Conservation (phyloP, 148 eudicot species). For the Rhododendron ferrugineum region DNA sequence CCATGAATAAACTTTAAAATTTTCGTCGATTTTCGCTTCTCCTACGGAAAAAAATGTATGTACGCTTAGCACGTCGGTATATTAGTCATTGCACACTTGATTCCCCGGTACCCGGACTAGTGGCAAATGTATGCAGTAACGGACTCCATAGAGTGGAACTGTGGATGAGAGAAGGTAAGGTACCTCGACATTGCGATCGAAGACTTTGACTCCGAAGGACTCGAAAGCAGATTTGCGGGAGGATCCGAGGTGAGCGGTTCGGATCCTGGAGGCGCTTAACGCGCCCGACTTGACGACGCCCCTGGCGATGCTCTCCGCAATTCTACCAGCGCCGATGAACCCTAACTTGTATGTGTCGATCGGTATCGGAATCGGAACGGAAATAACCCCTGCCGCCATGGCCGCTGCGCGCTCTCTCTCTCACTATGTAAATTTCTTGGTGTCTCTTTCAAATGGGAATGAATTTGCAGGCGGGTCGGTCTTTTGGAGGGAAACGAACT, state of each 20-base stretch:
- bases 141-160: too few species aligned
- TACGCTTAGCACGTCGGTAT: too few species aligned
- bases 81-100: too few species aligned
- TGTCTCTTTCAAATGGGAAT: too few species aligned
- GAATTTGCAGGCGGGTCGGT: too few species aligned
- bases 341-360: constrained; percentile 65
- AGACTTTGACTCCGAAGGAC: constrained; percentile 74
- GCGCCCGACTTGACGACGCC: constrained; percentile 71
- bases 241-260: constrained; percentile 63
- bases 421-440: too few species aligned
- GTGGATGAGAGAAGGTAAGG: too few species aligned
- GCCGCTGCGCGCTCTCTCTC: neutral
- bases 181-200: constrained; percentile 59
- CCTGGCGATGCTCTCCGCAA: constrained; percentile 90
- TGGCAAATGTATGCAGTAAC: too few species aligned
- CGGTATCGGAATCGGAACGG: constrained; percentile 30
- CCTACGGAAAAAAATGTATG: too few species aligned
- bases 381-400: constrained; percentile 19
- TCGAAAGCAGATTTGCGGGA: constrained; percentile 56
- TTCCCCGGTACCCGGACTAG: too few species aligned
- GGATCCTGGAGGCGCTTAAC: constrained; percentile 59
- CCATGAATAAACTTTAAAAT: neutral
- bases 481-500: too few species aligned
- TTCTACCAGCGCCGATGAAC: constrained; percentile 91
- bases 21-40: too few species aligned